phyloP scores from a whole-genome alignment of 2,329 filamentous ascomycete species.

The Leptoxyphium fumago region DNA sequence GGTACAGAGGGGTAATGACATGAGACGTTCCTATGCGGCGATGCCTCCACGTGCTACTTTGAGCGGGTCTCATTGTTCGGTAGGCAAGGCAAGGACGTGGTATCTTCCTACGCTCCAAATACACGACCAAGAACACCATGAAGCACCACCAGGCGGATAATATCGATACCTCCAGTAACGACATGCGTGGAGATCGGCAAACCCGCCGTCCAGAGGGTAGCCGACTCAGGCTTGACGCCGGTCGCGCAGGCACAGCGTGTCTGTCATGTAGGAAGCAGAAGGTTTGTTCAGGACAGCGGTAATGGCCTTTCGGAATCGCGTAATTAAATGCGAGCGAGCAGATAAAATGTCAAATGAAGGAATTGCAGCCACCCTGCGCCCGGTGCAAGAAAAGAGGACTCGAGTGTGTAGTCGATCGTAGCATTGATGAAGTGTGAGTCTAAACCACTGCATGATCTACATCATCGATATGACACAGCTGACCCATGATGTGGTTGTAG shows the following conservation, averaged over 20 bases:
- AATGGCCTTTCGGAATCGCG: neutral
- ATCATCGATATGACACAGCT: conserved; percentile 28
- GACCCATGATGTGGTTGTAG: conserved; percentile 21
- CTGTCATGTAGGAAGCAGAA: conserved; percentile 10
- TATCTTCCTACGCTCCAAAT: neutral
- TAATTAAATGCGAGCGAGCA: conserved; percentile 7
- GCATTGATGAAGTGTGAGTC: neutral
- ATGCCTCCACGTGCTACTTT: neutral
- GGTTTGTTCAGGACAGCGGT: conserved; percentile 24
- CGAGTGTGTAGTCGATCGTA: neutral
- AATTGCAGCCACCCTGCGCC: conserved; percentile 24
- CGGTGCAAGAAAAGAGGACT: conserved; percentile 27
- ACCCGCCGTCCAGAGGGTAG: neutral
- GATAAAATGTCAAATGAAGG: conserved; percentile 29
- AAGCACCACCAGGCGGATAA: neutral
- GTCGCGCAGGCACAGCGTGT: conserved; percentile 16
- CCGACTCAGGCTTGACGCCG: neutral
- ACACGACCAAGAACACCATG: neutral
- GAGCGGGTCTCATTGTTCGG: neutral
- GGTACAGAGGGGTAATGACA: neutral
- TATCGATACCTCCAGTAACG: neutral
- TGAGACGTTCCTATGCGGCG: neutral
- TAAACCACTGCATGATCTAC: conserved; percentile 26
- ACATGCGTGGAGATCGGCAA: neutral
- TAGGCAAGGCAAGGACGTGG: neutral